phyloP scores from a whole-genome alignment of 169 alveolate species.

The Eimeria maxima region DNA sequence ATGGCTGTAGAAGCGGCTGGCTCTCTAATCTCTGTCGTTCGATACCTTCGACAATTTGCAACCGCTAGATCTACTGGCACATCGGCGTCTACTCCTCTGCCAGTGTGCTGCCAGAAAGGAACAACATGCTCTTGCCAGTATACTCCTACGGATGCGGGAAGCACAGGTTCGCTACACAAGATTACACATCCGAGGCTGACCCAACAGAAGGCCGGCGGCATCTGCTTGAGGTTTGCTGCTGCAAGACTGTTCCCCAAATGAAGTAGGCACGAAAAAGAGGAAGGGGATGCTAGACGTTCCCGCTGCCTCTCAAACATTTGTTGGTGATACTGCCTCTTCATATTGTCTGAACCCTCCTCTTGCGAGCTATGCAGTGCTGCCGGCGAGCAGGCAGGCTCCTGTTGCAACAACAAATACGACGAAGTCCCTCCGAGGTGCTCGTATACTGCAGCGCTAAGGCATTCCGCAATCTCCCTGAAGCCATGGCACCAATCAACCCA shows the following conservation, averaged over 20 bases:
- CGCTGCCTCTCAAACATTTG: conserved; percentile 22
- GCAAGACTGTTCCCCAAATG: conserved; percentile 54
- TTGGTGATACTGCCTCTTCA: not conserved
- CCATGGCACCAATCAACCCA: not conserved
- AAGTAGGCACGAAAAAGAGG: conserved; percentile 38
- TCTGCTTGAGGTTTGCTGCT: conserved; percentile 29
- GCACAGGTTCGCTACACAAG: not conserved
- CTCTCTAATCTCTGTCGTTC: not conserved
- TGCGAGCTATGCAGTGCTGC: not conserved
- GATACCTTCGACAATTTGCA: not conserved
- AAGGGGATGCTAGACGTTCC: conserved; percentile 42
- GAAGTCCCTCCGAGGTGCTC: conserved; percentile 69
- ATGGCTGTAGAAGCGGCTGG: not conserved
- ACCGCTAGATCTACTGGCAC: not conserved
- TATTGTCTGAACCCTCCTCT: not conserved
- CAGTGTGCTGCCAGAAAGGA: not conserved
- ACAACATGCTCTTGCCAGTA: not conserved
- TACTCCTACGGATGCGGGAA: not conserved
- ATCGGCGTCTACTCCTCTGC: not conserved
- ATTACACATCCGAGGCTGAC: not conserved
- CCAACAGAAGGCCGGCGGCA: conserved; percentile 25
- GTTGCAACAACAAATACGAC: conserved; percentile 48
- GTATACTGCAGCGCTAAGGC: conserved; percentile 67
- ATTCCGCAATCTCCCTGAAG: conserved; percentile 56
- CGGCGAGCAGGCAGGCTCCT: not conserved